Conservation (phyloP, 495 filamentous ascomycete genomes). For the Bombardia bombarda region DNA sequence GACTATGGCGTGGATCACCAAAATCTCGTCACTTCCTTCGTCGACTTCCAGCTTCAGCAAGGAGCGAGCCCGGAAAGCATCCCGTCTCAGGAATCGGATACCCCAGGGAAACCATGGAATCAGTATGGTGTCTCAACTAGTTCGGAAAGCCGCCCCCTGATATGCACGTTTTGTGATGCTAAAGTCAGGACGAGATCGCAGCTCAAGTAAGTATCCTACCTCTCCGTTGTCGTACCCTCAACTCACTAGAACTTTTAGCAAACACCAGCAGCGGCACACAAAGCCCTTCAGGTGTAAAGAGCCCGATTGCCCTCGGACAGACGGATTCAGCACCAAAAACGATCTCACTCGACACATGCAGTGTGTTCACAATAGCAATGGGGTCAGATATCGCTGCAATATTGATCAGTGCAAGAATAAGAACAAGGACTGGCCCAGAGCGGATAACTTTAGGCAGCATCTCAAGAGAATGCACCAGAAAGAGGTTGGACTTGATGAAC, state of each 20-base stretch:
- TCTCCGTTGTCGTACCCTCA: neutral
- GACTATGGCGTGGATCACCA: conserved; percentile 30
- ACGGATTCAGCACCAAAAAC: conserved; percentile 77
- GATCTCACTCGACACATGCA: conserved; percentile 69
- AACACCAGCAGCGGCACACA: conserved; percentile 70
- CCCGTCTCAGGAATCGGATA: neutral
- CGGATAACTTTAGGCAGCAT: conserved; percentile 90
- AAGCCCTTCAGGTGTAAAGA: conserved; percentile 65
- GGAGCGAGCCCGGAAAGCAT: conserved; percentile 7
- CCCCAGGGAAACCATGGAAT: conserved; percentile 2
- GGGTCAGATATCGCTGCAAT: conserved; percentile 60
- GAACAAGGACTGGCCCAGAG: conserved; percentile 74
- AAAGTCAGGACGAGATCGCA: conserved; percentile 42
- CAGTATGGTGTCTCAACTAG: conserved; percentile 3
- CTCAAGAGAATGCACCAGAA: conserved; percentile 63
- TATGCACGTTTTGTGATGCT: conserved; percentile 28
- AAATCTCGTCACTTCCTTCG: conserved; percentile 26
- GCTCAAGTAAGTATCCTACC: conserved; percentile 30
- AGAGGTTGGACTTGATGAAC: conserved; percentile 26
- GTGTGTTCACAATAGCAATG: conserved; percentile 53
- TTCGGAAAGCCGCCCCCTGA: conserved; percentile 9
- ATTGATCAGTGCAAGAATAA: conserved; percentile 55
- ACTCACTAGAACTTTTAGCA: conserved; percentile 41
- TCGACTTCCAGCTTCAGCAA: conserved; percentile 13
- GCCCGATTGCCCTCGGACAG: conserved; percentile 46